Conservation (phyloP, 1,284 basidiomycete genomes). For the Somion occarium region DNA sequence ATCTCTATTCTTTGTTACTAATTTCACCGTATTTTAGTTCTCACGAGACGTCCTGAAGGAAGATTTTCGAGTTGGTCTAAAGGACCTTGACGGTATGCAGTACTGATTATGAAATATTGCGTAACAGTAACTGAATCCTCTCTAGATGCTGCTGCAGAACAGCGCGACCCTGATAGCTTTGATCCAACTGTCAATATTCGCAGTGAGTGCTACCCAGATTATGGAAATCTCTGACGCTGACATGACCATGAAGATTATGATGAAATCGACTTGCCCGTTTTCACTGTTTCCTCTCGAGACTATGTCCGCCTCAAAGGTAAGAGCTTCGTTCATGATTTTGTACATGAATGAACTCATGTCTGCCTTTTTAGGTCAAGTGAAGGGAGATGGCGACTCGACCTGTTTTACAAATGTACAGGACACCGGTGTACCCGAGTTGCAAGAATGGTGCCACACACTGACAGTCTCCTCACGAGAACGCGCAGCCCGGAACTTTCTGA, state of each 20-base stretch:
- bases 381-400: conserved; percentile 51
- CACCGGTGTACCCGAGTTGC: conserved; percentile 52
- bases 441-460: conserved; percentile 53
- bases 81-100: conserved; percentile 48
- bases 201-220: conserved; percentile 26
- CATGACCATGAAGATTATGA: conserved; percentile 44
- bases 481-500: conserved; percentile 42
- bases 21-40: conserved; percentile 31
- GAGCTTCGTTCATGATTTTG: conserved; percentile 8
- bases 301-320: conserved; percentile 50
- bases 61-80: conserved; percentile 53
- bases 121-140: background rate
- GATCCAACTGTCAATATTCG: conserved; percentile 46
- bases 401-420: conserved; percentile 52
- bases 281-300: conserved; percentile 57
- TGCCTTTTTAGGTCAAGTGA: conserved; percentile 41
- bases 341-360: background rate
- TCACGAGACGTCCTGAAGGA: conserved; percentile 54
- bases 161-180: conserved; percentile 51
- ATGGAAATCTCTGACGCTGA: background rate
- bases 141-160: conserved; percentile 49
- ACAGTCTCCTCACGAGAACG: conserved; percentile 52
- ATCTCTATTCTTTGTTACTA: too few relatives aligned
- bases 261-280: conserved; percentile 55
- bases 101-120: background rate